Evolutionary conservation across 805 yeast genomes (phyloP).

Genomic region (Yamadazyma kitorensis): DNA sequence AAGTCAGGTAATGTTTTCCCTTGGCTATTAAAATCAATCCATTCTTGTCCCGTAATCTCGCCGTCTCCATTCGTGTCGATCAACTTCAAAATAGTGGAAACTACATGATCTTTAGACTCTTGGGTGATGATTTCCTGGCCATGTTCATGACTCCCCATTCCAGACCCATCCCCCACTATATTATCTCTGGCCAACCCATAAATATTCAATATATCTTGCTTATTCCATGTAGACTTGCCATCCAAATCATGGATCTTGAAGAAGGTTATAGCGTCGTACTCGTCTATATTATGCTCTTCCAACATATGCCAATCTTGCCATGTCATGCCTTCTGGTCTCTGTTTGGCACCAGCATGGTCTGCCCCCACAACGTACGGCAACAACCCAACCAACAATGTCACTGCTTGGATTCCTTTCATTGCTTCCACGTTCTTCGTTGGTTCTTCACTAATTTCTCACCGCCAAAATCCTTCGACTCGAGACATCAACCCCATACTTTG

Average conservation of each 20-base stretch:
- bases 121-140: conserved; percentile 53
- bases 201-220: conserved; percentile 66
- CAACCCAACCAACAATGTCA: not conserved
- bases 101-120: conserved; percentile 54
- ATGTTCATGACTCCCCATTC: conserved; percentile 77
- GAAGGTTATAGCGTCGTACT: conserved; percentile 70
- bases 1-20: conserved; percentile 87
- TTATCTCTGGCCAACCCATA: conserved; percentile 76
- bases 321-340: conserved; percentile 47
- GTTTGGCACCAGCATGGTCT: conserved; percentile 5
- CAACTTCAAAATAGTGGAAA: conserved; percentile 50
- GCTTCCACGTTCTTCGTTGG: no score
- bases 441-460: no score
- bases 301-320: conserved; percentile 93
- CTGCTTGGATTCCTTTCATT: no score
- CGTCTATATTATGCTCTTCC: conserved; percentile 78
- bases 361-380: not conserved
- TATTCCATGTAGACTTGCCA: conserved; percentile 53
- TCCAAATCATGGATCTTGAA: conserved; percentile 77
- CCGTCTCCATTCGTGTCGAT: conserved; percentile 70
- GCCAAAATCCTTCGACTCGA: no score
- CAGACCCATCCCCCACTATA: conserved; percentile 85
- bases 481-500: conserved; percentile 7
- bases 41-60: conserved; percentile 63
- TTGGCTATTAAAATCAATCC: conserved; percentile 53